Base-by-base conservation (phyloP, 805 yeast genomes). In the Candida namnaoensis region DNA sequence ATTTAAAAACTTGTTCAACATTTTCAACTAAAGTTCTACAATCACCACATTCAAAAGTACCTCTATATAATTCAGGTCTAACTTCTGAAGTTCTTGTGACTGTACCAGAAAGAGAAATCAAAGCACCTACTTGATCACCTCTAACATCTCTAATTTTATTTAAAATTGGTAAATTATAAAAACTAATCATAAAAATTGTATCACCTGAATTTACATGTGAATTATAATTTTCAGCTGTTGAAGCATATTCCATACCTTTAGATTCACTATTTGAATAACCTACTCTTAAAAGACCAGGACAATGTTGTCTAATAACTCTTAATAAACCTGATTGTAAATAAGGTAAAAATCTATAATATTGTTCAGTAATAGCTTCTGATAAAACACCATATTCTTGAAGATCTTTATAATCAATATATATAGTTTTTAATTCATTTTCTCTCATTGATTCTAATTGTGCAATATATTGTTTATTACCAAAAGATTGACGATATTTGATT, bases 31-130 rank as follows among this genome's bases (percentile, higher is more conserved):
- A 67, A 0, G 96, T 85, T 39, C 84, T 75, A 62, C 99, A 93
- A 57, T 78, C 67, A 53, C 87, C 95, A 68, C 99, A 93, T 2
- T 86, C 78, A 61, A 93, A 93, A 26, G 90, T 74, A 12, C 88
- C 99, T 45, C 74, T 78, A 67, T 72, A 87, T 46, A 93, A 71
- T 62, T 93, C 99, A 0, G 99, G 99, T 44, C 98, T 77, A 11
- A 93, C 97, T 64, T 93, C 98, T 23, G 95, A 82, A 0, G 98
- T 88, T 60, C 98, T 77, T 0, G 98, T 91, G 5, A 93, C 96
- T 0, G 99, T 93, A 42, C 98, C 99, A 8, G 91, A 80, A 32
- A 91, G 84, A 9, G 91, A 71, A 66, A 88, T 72, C 46, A 91
- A 71, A 9, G 84, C 71, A 13, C 98, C 99, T 44, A 93, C 82